Conservation (phyloP, 208 protist genomes). For the Trypanosoma melophagium region DNA sequence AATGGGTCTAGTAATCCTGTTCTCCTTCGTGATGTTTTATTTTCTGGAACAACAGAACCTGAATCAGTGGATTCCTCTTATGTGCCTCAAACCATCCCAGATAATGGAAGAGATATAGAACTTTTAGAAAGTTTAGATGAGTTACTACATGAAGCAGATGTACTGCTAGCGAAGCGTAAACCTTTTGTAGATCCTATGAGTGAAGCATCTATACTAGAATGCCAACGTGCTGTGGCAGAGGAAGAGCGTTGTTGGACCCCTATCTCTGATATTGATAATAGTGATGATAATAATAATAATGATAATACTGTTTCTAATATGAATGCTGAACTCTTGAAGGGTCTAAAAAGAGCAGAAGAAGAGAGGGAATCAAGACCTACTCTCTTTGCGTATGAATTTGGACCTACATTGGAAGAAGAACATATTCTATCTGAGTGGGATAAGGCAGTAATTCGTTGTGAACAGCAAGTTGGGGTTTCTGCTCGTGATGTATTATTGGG, state of each 20-base stretch:
- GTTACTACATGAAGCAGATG: conserved; percentile 31
- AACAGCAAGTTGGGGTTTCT: conserved; percentile 6
- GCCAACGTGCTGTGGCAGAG: conserved; percentile 11
- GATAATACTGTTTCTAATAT: conserved; percentile 4
- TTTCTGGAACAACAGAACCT: neutral
- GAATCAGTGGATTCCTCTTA: neutral
- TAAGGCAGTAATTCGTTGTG: conserved; percentile 14
- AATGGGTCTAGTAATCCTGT: neutral
- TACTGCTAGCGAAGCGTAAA: conserved; percentile 26
- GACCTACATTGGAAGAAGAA: conserved; percentile 33
- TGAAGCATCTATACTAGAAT: conserved; percentile 11
- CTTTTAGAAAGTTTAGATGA: conserved; percentile 21
- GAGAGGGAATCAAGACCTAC: neutral
- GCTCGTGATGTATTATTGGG: no score
- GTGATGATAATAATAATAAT: conserved; percentile 10
- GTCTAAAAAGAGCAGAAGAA: conserved; percentile 4
- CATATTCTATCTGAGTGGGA: conserved; percentile 38
- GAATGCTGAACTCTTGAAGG: conserved; percentile 1
- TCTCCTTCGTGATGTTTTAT: neutral
- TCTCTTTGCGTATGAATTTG: conserved; percentile 71
- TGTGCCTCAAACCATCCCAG: neutral
- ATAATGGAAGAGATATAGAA: conserved; percentile 9
- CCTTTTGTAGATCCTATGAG: conserved; percentile 26
- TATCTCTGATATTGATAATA: conserved; percentile 11
- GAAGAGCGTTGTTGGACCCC: conserved; percentile 23